Conservation (phyloP, 129 eudicot genomes). For the Flaveria sonorensis region DNA sequence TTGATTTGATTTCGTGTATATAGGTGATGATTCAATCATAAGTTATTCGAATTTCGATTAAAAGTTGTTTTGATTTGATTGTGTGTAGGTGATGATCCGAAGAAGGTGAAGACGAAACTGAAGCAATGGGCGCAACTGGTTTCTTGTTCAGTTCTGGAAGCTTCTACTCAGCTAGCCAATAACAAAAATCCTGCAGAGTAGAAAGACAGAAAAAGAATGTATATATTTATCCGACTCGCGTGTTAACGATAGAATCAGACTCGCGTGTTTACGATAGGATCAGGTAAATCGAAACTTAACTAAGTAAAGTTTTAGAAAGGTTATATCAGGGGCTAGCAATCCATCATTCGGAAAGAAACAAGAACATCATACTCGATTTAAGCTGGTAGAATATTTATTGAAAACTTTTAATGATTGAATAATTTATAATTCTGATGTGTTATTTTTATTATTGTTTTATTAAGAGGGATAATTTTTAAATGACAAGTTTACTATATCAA, state of each 20-base stretch:
- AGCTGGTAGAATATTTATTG: too few relatives aligned
- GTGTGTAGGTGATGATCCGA: slow-evolving; percentile 52
- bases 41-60: not conserved
- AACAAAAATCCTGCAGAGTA: slow-evolving; percentile 21
- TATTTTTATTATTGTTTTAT: not conserved
- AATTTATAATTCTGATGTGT: not conserved
- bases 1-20: not conserved
- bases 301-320: too few relatives aligned
- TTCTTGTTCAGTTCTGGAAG: slow-evolving; percentile 47
- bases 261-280: too few relatives aligned
- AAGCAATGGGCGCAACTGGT: slow-evolving; percentile 69
- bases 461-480: not conserved
- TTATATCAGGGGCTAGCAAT: too few relatives aligned
- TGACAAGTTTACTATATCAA: not conserved
- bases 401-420: not conserved
- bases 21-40: not conserved
- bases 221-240: not conserved
- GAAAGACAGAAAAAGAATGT: slow-evolving; percentile 10
- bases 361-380: too few relatives aligned
- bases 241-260: too few relatives aligned
- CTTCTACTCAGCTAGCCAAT: slow-evolving; percentile 26
- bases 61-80: not conserved
- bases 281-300: too few relatives aligned
- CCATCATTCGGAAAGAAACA: too few relatives aligned
- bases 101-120: slow-evolving; percentile 46